Base-by-base conservation (phyloP, 768 basidiomycete genomes). In the Rhodotorula paludigena region DNA sequence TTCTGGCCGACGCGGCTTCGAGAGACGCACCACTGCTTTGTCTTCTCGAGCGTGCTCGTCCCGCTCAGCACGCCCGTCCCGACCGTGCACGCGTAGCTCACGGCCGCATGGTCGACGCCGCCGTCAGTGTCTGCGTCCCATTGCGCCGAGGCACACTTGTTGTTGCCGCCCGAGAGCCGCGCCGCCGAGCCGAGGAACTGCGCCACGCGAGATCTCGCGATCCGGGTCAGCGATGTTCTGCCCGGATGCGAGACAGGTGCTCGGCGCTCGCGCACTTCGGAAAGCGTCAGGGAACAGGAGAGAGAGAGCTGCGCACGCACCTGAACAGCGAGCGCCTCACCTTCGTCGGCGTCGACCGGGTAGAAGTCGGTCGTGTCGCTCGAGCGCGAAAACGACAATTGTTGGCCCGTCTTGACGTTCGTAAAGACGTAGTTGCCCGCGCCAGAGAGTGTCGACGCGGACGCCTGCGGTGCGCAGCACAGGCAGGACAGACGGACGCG, bases 141-240 rank as follows among this genome's bases (percentile, higher is more conserved):
- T 38, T 57, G 67, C 1, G 65, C 62, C 7, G 59, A 67, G 5
- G 66, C 63, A 55, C 70, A 71, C 64, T 67, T 64, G 70, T 67
- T 64, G 66, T 67, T 64, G 42, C 70, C 66, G 42, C 70, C 66
- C 25, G 68, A 69, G 38, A 71, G 35, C 21, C 62, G 66, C 57
- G 66, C 66, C 14, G 55, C 55, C 36, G 48, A 32, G 33, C 55
- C 49, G 5, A 28, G 32, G 49, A 64, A 67, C 66, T 64, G 42
- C 5, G 16, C n/a, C 21, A 45, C 0, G 44, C 2, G 30, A 28
- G 42, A 6, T 30, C 47, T 33, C 51, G 45, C 8, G 41, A 21
- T 36, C 16, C 3, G 25, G 20, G 32, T 48, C 1, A 36, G 36
- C 20, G 41, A 41, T 41, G 41, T 20, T 41, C 10, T 20, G 41